Base-by-base conservation (phyloP, 345 rosid genomes). In the Brassica cretica region DNA sequence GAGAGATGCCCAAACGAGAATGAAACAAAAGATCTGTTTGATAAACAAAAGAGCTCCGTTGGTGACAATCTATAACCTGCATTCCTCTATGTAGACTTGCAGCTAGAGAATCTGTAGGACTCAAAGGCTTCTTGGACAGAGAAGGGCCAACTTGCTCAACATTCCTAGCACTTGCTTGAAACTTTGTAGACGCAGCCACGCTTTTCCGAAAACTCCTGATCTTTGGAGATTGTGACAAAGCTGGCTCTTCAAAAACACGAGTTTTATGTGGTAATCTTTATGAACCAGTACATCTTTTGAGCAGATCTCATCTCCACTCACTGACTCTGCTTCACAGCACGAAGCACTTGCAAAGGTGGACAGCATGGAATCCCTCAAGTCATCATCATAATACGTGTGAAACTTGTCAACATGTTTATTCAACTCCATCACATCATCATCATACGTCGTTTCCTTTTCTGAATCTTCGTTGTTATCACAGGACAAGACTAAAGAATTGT, bases 31-130 rank as follows among this genome's bases (percentile, higher is more conserved):
- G 98, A 89, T 81, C 87, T 82, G 80, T 79, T 84, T 25, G 91
- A 83, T 18, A 19, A 19, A 19, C 21, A 19, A 79, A 69, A 21
- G 93, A 89, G 81, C 77, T 89, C 67, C 73, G 70, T 83, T 93
- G 93, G 73, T 92, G 65, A 71, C 27, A 76, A 78, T 91, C 97
- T 77, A 95, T 92, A 66, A 93, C 88, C 75, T 95, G 88, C 81
- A 91, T 72, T 71, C 99, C 98, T 83, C 93, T 91, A 37, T 89
- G 92, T 71, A 95, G 97, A 83, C 99, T 93, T 16, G 94, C 92
- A 58, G 98, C 98, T 81, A 95, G 74, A 67, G 91, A 88, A 64
- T 94, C 96, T 5, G 94, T 80, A 14, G 91, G 88, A 71, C 84
- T 87, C 64, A 82, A 74, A 76, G 82, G 72, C 39, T 83, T 66